Percentiles rank a stretch among this genome's conserved stretches.
These are phyloP conservation scores for Leccinum uliginosum DNA, from an alignment of 768 basidiomycete species.

Conservation along the genomic window DNA sequence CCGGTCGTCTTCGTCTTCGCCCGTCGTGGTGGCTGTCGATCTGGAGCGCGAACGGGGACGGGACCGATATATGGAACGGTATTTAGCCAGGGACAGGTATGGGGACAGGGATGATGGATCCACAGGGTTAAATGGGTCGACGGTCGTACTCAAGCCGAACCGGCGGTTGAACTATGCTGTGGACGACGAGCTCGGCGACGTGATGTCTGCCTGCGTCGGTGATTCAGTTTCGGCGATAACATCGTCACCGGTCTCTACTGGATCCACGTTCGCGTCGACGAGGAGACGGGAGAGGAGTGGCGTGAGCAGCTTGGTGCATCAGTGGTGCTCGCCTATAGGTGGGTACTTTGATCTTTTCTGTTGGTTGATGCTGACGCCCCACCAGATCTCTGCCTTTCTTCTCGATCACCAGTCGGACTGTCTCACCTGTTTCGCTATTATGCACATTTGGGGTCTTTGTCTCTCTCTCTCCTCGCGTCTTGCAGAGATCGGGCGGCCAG, in stretches of 20 bases:
- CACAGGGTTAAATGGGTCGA: background rate
- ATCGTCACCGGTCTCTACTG: background rate
- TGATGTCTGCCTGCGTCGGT: conserved; percentile 21
- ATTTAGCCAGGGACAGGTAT: background rate
- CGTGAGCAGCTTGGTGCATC: conserved; percentile 51
- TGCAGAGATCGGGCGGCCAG: conserved; percentile 15
- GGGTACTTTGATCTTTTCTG: conserved; percentile 10
- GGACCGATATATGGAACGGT: background rate
- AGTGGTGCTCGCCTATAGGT: conserved; percentile 73
- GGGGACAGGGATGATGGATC: background rate
- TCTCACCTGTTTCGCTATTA: background rate
- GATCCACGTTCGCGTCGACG: background rate
- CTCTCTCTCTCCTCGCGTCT: background rate
- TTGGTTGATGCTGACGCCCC: background rate
- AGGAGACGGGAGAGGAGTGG: conserved; percentile 20
- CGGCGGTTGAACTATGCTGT: conserved; percentile 18
- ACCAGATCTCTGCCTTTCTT: background rate
- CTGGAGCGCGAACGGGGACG: background rate
- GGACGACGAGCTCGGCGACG: conserved; percentile 16
- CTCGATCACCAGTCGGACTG: background rate
- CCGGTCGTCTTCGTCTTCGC: background rate
- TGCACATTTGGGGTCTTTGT: background rate
- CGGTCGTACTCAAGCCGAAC: conserved; percentile 23
- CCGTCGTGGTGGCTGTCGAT: background rate
- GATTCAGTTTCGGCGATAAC: background rate